Percentiles rank a stretch among this genome's conserved stretches.
phyloP scores from a whole-genome alignment of 2,329 filamentous ascomycete genomes.

The Grosmannia serpens region DNA sequence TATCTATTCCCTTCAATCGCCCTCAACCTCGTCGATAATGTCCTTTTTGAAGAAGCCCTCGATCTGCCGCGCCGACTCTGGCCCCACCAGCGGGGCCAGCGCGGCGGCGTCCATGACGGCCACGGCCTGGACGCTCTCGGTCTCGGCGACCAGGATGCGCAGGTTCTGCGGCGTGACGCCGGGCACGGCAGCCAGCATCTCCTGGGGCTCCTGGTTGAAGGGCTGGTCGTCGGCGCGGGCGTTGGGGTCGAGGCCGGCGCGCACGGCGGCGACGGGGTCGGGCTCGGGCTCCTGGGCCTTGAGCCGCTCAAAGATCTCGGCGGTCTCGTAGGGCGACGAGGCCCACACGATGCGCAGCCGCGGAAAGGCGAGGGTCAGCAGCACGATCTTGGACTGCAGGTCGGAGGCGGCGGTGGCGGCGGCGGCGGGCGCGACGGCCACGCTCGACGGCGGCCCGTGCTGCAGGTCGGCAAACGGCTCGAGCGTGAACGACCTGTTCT shows the following conservation, averaged over 20 bases:
- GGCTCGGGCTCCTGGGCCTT: conserved; percentile 86
- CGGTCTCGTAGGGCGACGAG: conserved; percentile 84
- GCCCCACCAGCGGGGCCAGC: conserved; percentile 63
- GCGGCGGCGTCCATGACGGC: conserved; percentile 74
- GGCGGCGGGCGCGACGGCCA: conserved; percentile 27
- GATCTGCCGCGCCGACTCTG: conserved; percentile 65
- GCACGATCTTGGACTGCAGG: conserved; percentile 81
- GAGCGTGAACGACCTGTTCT: conserved; percentile 93
- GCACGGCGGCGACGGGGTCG: conserved; percentile 77
- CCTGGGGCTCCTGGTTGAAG: conserved; percentile 77
- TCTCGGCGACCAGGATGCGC: conserved; percentile 57
- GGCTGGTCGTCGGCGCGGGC: conserved; percentile 51
- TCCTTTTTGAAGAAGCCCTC: conserved; percentile 67
- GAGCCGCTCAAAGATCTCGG: conserved; percentile 88
- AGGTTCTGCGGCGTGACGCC: conserved; percentile 75
- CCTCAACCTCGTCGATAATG: conserved; percentile 37
- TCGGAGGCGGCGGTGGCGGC: conserved; percentile 55
- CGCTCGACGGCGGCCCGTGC: conserved; percentile 32
- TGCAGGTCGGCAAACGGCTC: conserved; percentile 61
- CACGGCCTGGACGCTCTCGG: conserved; percentile 67
- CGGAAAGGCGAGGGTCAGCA: conserved; percentile 86
- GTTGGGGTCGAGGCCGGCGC: conserved; percentile 61
- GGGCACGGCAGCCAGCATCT: conserved; percentile 78
- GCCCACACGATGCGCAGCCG: conserved; percentile 89
- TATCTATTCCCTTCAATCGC: no score